Evolutionary conservation across 768 basidiomycete species (phyloP).

Genomic region (Pisolithus tinctorius): DNA sequence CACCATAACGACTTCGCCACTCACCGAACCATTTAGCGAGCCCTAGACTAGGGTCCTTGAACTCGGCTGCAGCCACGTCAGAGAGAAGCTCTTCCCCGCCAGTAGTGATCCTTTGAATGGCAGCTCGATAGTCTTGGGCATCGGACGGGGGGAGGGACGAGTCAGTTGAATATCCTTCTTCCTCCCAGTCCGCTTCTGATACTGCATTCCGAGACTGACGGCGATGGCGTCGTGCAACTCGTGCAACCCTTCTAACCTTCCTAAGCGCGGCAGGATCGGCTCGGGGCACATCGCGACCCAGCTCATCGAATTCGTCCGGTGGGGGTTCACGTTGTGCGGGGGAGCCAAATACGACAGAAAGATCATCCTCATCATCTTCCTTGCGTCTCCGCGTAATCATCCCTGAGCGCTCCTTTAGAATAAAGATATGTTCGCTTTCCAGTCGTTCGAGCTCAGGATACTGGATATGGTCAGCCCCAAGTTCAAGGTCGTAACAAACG

Average conservation of each 20-base stretch:
- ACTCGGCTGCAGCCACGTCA: conserved; percentile 82
- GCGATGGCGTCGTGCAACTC: conserved; percentile 46
- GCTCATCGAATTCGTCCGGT: conserved; percentile 48
- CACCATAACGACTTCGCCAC: conserved; percentile 73
- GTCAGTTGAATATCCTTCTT: conserved; percentile 89
- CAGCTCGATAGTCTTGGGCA: conserved; percentile 58
- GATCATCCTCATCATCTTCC: conserved; percentile 78
- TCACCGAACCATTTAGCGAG: conserved; percentile 55
- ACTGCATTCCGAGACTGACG: conserved; percentile 31
- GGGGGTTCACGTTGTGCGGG: conserved; percentile 28
- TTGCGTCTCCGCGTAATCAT: conserved; percentile 62
- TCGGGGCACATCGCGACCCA: conserved; percentile 45
- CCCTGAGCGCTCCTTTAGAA: conserved; percentile 66
- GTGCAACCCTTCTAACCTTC: conserved; percentile 52
- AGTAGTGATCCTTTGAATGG: conserved; percentile 46
- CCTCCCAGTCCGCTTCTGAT: conserved; percentile 25
- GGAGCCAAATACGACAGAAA: conserved; percentile 60
- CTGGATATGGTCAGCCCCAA: conserved; percentile 31
- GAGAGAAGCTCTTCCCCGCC: conserved; percentile 55
- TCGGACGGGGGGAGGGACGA: conserved; percentile 63
- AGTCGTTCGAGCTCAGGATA: conserved; percentile 72
- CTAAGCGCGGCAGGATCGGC: conserved; percentile 40
- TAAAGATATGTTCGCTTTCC: conserved; percentile 65
- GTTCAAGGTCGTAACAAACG: not conserved
- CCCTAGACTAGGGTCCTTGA: conserved; percentile 71